Conservation (phyloP, 352 stramenopile species). For the Globisporangium radiosum region DNA sequence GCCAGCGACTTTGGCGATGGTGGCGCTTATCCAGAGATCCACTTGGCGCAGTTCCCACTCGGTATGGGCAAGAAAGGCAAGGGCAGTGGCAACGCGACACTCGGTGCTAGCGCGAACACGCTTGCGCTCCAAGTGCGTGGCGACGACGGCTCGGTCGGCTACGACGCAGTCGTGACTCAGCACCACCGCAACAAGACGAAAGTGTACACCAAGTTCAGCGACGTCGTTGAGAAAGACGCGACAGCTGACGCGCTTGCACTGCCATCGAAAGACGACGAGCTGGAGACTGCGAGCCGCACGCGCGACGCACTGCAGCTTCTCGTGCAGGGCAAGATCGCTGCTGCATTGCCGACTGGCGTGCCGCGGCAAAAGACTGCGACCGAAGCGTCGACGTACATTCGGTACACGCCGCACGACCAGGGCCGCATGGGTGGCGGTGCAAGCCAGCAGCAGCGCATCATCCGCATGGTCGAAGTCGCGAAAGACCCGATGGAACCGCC, state of each 20-base stretch:
- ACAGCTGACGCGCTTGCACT: conserved; percentile 34
- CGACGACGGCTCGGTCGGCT: conserved; percentile 81
- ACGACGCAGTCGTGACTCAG: conserved; percentile 97
- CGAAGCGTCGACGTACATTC: conserved; percentile 76
- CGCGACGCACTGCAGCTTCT: conserved; percentile 87
- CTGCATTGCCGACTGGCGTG: conserved; percentile 66
- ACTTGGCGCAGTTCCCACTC: conserved; percentile 96
- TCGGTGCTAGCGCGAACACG: conserved; percentile 12
- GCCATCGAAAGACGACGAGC: conserved; percentile 54
- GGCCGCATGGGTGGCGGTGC: conserved; percentile 40
- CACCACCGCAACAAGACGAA: conserved; percentile 92
- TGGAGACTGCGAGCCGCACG: conserved; percentile 62
- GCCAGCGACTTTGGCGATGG: conserved; percentile 95
- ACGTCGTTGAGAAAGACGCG: conserved; percentile 90
- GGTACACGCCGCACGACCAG: conserved; percentile 82
- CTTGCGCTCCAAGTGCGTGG: conserved; percentile 93
- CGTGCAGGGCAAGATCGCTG: conserved; percentile 88
- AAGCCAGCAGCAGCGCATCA: conserved; percentile 88
- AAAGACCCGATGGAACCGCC: conserved; percentile 99
- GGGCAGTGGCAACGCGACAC: neutral
- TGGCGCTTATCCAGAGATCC: conserved; percentile 97
- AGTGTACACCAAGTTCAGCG: conserved; percentile 92
- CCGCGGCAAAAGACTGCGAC: conserved; percentile 89
- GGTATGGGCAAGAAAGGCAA: conserved; percentile 91
- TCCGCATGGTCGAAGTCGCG: conserved; percentile 98